Conservation (phyloP, 2,329 filamentous ascomycete genomes). For the Seiridium cupressi region DNA sequence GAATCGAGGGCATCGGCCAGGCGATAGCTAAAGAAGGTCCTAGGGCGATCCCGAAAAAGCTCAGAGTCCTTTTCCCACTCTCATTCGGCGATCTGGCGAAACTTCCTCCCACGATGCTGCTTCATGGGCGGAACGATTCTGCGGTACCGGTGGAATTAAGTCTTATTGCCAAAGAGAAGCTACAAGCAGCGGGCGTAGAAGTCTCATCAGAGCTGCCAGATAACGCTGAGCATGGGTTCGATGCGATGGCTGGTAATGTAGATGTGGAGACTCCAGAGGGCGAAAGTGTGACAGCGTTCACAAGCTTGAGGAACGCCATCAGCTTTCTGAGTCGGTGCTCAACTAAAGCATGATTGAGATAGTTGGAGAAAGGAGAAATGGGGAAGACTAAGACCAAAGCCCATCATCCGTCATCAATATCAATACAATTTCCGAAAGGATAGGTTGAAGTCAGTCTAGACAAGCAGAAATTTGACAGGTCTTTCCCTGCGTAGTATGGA, state of each 20-base stretch:
- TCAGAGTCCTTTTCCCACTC: background rate
- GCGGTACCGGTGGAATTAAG: slow-evolving; percentile 8
- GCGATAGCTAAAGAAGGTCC: background rate
- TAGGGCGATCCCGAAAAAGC: background rate
- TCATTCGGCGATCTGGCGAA: background rate
- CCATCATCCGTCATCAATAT: no score
- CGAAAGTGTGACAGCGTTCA: background rate
- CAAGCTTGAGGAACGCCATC: background rate
- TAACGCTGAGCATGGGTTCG: background rate
- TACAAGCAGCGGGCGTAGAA: background rate
- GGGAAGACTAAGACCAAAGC: no score
- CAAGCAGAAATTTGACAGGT: no score
- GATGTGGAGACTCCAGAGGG: slow-evolving; percentile 3
- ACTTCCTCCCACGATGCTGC: background rate
- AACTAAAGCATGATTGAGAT: no score
- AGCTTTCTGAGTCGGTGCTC: background rate
- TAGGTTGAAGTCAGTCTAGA: no score
- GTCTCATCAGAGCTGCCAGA: background rate
- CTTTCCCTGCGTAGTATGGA: no score
- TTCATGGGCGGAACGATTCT: slow-evolving; percentile 9
- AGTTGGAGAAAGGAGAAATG: no score
- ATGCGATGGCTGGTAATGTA: background rate
- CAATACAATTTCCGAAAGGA: no score
- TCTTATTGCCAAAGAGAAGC: background rate
- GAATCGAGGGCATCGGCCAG: slow-evolving; percentile 3